These are phyloP conservation scores for Solanum ossicruentum DNA, from an alignment of 257 asterid genomes.

Conservation along the genomic window DNA sequence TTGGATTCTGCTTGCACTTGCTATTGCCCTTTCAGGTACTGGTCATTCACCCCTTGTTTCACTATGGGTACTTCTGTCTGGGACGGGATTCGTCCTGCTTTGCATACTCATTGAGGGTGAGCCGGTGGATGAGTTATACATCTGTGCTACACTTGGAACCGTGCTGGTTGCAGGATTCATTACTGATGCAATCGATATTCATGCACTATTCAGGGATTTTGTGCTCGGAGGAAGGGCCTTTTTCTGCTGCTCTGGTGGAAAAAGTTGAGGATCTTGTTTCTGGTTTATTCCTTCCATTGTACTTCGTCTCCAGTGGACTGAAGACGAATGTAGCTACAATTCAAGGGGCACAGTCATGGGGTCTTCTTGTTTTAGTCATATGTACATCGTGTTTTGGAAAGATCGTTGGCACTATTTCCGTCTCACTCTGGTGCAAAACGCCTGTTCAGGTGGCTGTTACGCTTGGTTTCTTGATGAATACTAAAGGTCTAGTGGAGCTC, in stretches of 20 bases:
- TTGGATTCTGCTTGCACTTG: slow-evolving; percentile 21
- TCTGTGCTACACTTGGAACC: slow-evolving; percentile 11
- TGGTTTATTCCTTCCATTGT: slow-evolving; percentile 29
- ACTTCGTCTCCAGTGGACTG: slow-evolving; percentile 34
- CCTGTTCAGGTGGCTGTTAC: slow-evolving; percentile 21
- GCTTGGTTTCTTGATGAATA: slow-evolving; percentile 34
- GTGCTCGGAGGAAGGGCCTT: slow-evolving; percentile 22
- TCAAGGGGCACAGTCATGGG: slow-evolving; percentile 35
- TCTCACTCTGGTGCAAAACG: slow-evolving; percentile 11
- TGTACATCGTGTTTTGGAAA: slow-evolving; percentile 32
- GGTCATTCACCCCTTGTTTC: slow-evolving; percentile 15
- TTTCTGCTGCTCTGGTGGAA: slow-evolving; percentile 22
- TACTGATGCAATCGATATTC: slow-evolving; percentile 24
- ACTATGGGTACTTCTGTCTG: slow-evolving; percentile 19
- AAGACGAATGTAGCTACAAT: slow-evolving; percentile 31
- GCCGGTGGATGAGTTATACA: slow-evolving; percentile 15
- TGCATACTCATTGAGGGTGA: slow-evolving; percentile 12
- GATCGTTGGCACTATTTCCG: slow-evolving; percentile 25
- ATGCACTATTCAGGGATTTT: slow-evolving; percentile 22
- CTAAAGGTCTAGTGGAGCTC: slow-evolving; percentile 40
- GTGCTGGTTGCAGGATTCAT: slow-evolving; percentile 14
- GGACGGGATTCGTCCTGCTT: slow-evolving; percentile 5
- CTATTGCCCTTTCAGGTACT: slow-evolving; percentile 12
- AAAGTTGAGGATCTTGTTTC: slow-evolving; percentile 37
- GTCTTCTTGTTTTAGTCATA: slow-evolving; percentile 29